Evolutionary conservation across 2,329 filamentous ascomycete species (phyloP).

Genomic region (Chaetothyriales sp.): DNA sequence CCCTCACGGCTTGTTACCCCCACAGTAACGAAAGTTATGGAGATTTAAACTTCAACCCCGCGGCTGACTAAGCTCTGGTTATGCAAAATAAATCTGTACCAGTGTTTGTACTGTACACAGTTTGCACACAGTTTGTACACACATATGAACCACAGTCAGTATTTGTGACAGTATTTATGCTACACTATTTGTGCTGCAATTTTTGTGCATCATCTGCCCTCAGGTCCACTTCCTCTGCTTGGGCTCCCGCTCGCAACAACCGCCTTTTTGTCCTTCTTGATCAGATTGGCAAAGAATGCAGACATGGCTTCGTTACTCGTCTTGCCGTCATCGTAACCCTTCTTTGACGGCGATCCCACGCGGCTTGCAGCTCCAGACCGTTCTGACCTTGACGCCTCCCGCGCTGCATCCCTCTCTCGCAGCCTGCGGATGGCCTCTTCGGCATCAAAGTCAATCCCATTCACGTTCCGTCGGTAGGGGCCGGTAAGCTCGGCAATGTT

Average conservation of each 20-base stretch:
- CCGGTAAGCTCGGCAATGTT: constrained; percentile 66
- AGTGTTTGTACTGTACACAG: too few species aligned
- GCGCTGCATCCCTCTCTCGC: constrained; percentile 12
- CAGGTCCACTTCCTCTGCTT: neutral
- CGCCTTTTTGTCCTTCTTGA: constrained; percentile 13
- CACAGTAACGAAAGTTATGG: too few species aligned
- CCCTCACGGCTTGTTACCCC: too few species aligned
- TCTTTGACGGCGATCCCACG: neutral
- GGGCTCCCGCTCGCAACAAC: constrained; percentile 3
- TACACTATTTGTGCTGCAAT: too few species aligned
- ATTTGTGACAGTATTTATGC: too few species aligned
- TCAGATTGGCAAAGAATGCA: constrained; percentile 15
- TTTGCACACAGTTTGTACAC: too few species aligned
- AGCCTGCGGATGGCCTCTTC: constrained; percentile 43
- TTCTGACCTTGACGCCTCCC: constrained; percentile 1
- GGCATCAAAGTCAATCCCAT: constrained; percentile 87
- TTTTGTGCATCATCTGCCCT: too few species aligned
- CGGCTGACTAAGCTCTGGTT: too few species aligned
- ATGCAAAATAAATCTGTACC: too few species aligned
- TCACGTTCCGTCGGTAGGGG: constrained; percentile 94
- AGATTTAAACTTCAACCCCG: too few species aligned
- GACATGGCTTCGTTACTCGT: constrained; percentile 13
- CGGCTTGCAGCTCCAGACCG: neutral
- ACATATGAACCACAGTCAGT: too few species aligned
- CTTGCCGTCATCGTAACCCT: constrained; percentile 3